These are phyloP conservation scores for Metarhizium robertsii DNA, from an alignment of 2,329 filamentous ascomycete species.

Conservation along the genomic window DNA sequence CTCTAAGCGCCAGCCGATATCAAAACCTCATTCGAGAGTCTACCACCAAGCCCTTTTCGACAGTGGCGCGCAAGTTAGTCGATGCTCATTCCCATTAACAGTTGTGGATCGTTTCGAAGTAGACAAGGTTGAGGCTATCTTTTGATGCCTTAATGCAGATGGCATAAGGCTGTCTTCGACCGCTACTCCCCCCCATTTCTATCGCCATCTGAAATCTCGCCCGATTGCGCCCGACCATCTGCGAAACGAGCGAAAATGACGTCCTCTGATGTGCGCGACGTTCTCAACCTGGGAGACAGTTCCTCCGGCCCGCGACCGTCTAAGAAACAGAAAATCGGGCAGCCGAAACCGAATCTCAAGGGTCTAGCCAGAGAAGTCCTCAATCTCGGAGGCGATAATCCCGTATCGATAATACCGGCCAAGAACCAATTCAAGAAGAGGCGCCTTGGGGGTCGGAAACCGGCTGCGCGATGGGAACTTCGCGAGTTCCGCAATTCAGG, in stretches of 20 bases:
- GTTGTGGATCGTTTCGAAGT: not conserved
- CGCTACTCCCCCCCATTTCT: not conserved
- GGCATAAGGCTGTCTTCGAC: not conserved
- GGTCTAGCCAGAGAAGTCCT: conserved; percentile 58
- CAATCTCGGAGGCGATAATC: conserved; percentile 55
- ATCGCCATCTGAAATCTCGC: conserved; percentile 7
- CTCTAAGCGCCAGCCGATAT: too few species aligned
- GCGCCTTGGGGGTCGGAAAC: conserved; percentile 43
- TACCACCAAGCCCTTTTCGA: not conserved
- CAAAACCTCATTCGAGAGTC: too few species aligned
- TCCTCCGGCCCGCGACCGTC: conserved; percentile 42
- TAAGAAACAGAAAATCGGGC: conserved; percentile 66
- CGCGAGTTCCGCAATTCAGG: conserved; percentile 69
- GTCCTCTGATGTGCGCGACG: conserved; percentile 76
- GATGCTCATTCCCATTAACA: not conserved
- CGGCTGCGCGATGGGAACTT: conserved; percentile 55
- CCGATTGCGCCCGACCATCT: not conserved
- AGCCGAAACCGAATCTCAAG: conserved; percentile 51
- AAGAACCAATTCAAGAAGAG: conserved; percentile 50
- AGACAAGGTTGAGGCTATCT: not conserved
- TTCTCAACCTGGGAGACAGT: conserved; percentile 67
- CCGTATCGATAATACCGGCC: conserved; percentile 57
- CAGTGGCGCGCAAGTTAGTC: not conserved
- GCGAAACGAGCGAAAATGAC: conserved; percentile 41
- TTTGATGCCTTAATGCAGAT: not conserved